These are phyloP conservation scores for Moelleriella libera DNA, from an alignment of 2,329 filamentous ascomycete genomes.

Conservation along the genomic window DNA sequence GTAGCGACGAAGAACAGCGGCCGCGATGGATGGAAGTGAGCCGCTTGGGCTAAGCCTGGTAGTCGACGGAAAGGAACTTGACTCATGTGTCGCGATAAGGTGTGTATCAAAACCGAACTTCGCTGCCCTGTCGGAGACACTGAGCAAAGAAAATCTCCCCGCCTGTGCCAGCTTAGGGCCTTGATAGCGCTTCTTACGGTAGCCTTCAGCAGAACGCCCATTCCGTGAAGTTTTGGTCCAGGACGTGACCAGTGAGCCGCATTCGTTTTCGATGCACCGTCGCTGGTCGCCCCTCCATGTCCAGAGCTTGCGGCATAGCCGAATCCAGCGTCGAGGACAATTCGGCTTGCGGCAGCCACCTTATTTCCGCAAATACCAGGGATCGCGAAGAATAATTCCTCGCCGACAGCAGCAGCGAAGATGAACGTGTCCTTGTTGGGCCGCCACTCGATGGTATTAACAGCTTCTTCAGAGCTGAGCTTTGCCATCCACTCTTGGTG, in stretches of 20 bases:
- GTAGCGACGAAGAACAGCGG: conserved; percentile 95
- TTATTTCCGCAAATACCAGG: conserved; percentile 62
- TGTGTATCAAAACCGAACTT: conserved; percentile 84
- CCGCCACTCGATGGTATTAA: conserved; percentile 82
- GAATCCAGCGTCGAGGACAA: conserved; percentile 77
- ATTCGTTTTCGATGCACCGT: conserved; percentile 54
- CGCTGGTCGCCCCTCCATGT: conserved; percentile 23
- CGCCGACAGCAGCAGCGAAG: conserved; percentile 70
- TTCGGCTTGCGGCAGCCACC: conserved; percentile 58
- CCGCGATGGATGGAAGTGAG: conserved; percentile 86
- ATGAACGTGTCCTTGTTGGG: conserved; percentile 70
- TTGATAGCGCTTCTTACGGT: conserved; percentile 73
- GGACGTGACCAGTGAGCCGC: conserved; percentile 77
- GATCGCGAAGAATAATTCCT: conserved; percentile 74
- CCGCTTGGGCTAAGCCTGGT: conserved; percentile 68
- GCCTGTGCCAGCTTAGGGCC: conserved; percentile 83
- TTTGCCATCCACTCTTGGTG: conserved; percentile 78
- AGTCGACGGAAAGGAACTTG: conserved; percentile 79
- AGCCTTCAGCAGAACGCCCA: conserved; percentile 66
- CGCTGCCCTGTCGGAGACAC: conserved; percentile 70
- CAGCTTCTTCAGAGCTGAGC: conserved; percentile 62
- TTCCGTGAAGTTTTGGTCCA: conserved; percentile 55
- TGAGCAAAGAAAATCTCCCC: conserved; percentile 87
- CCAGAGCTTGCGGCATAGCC: conserved; percentile 68
- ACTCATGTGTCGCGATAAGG: conserved; percentile 83